Evolutionary conservation across 176 grass and related monocot species (phyloP), one percentile per base, ranked within the genome.

Genomic region (Hyparrhenia diplandra): DNA sequence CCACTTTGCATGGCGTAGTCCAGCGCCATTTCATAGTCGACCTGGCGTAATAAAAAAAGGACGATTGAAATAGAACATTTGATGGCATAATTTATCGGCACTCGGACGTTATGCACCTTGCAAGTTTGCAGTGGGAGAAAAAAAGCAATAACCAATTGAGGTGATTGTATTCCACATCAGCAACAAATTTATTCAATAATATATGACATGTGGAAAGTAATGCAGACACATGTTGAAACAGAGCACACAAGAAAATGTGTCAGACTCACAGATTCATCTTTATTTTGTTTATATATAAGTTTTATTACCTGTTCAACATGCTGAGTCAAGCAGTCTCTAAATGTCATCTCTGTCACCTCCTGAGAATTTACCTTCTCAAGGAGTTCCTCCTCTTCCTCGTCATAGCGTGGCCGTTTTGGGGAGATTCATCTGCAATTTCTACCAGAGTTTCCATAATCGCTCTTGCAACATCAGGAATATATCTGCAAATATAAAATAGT

Each of bases 11-110:
- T 88, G 11, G 92, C 92, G 29, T 98, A 98, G 71, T 94, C 95
- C 67, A 98, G 62, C 5, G 92, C 95, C 92, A 98, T 98, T 80
- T 98, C 95, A 62, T 91, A 98, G 78, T 98, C 95, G 39, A 98
- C 90, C 95, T 94, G 80, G 43, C 4, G 6, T 29, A 62, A 78
- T 7, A 37, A 16, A 41, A 17, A 9, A 74, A 2, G n/a, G 0
- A 40, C 9, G 1, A 36, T 55, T 25, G 23, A 60, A 49, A n/a
- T 27, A 42, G 11, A 78, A 46, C 23, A 31, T 30, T 23, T 0
- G 13, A 86, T 46, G 20, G 10, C 47, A 21, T 21, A 34, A 9
- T 39, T 75, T 64, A 79, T 10, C 31, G 3, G 30, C 17, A 55
- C 37, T 49, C 17, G 1, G 18, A 52, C 47, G 6, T 52, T 8